Base-by-base conservation (phyloP, 2,329 filamentous ascomycete genomes). In the Berkeleyomyces rouxiae region DNA sequence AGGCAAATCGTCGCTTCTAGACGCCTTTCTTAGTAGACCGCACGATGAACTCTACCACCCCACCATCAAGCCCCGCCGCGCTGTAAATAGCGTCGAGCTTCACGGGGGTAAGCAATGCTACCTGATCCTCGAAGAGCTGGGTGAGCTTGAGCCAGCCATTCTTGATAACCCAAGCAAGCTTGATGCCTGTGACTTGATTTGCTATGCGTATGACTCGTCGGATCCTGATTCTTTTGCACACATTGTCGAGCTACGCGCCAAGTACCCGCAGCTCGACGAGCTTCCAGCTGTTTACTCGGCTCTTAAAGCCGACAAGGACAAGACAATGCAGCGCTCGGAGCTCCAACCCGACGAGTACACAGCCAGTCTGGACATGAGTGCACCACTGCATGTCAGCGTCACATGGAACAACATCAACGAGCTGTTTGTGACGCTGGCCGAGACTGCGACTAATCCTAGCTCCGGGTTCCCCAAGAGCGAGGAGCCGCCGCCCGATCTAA, bases 51-150 rank as follows among this genome's bases (percentile, higher is more conserved):
- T 89, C 6, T 95, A 97, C 71, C 86, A 88, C 66, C 93, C 93
- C 0, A 99, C 93, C 2, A 97, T 99, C 72, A 93, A 96, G 70
- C 90, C 93, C 2, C 87, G 90, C 9, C 88, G 89, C 3, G 91
- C 90, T 0, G 93, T 99, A 67, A 97, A 99, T 72, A 96, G 89
- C 64, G 93, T 99, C 16, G 93, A 99, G 71, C 81, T 99, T 0
- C 90, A 90, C 55, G 93, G 93, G 7, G 93, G 93, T 60, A 96
- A 95, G 72, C 93, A 99, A 74, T 95, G 91, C 72, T 97, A 99
- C 71, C 79, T 99, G 42, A 97, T 99, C 64, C 79, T 97, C 33
- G 89, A 96, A 70, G 93, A 99, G 73, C 84, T 97, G 0, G 93
- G 93, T 42, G 90, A 97, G 73, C 78, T 96, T n/a, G 93, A 97